Evolutionary conservation across 1,284 basidiomycete genomes (phyloP).

Genomic region (Trichosporon ovoides): DNA sequence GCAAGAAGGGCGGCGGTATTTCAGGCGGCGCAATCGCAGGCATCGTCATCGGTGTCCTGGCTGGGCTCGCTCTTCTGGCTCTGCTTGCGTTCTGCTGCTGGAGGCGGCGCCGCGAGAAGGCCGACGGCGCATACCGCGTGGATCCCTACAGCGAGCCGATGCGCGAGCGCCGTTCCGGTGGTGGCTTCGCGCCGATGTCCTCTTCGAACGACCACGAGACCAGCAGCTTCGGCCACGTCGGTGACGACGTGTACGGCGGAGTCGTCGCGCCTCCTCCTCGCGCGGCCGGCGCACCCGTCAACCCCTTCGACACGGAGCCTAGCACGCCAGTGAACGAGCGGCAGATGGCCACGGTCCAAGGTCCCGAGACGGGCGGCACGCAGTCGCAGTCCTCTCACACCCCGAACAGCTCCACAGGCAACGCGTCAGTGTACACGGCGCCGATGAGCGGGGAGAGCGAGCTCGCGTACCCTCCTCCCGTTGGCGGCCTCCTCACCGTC

Average conservation of each 20-base stretch:
- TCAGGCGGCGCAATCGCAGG: slow-evolving; percentile 40
- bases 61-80: slow-evolving; percentile 23
- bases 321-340: slow-evolving; percentile 17
- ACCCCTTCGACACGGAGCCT: slow-evolving; percentile 20
- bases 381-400: background rate
- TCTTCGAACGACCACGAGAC: slow-evolving; percentile 15
- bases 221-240: background rate
- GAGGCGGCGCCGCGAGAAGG: background rate
- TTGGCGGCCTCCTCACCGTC: background rate
- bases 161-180: slow-evolving; percentile 7
- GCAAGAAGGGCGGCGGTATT: slow-evolving; percentile 15
- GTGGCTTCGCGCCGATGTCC: background rate
- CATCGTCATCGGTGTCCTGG: slow-evolving; percentile 37
- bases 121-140: background rate
- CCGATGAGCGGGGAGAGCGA: background rate
- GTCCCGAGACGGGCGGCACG: too few relatives aligned
- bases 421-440: background rate
- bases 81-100: slow-evolving; percentile 19
- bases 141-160: slow-evolving; percentile 12
- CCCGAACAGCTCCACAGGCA: background rate
- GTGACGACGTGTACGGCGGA: background rate
- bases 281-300: too few relatives aligned
- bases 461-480: background rate
- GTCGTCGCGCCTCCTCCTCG: background rate
- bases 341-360: too few relatives aligned